Evolutionary conservation across 2,329 filamentous ascomycete genomes (phyloP).

Genomic region (Fusarium algeriense): DNA sequence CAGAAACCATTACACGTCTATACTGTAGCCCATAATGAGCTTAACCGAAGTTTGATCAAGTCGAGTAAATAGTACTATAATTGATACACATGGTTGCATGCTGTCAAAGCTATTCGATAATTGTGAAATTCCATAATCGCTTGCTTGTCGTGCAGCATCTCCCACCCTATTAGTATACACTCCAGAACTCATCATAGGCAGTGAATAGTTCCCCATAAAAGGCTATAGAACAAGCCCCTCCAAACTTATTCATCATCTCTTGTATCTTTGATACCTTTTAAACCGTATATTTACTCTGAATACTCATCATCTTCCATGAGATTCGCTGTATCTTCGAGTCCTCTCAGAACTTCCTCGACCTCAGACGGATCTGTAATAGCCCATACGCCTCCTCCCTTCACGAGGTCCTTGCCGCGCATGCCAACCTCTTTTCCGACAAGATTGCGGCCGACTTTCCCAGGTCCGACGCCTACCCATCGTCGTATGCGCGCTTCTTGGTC

Average conservation of each 20-base stretch:
- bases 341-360: conserved; percentile 75
- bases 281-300: conserved; percentile 36
- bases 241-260: conserved; percentile 13
- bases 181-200: conserved; percentile 4
- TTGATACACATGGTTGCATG: neutral
- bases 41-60: neutral
- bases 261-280: neutral
- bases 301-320: conserved; percentile 63
- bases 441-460: conserved; percentile 93
- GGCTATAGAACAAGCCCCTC: conserved; percentile 5
- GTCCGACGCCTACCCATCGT: conserved; percentile 91
- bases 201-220: conserved; percentile 3
- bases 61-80: neutral
- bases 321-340: conserved; percentile 73
- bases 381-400: conserved; percentile 94
- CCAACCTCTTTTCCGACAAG: conserved; percentile 96
- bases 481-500: conserved; percentile 85
- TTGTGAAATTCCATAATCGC: conserved; percentile 19
- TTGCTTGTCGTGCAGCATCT: conserved; percentile 8
- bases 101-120: conserved; percentile 13
- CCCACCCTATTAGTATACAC: conserved; percentile 23
- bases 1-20: conserved; percentile 17
- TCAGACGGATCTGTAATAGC: conserved; percentile 85
- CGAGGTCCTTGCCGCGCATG: conserved; percentile 79
- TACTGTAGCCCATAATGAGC: neutral